These are phyloP conservation scores for Saccharomycopsis guyanensis DNA, from an alignment of 805 yeast genomes.

Conservation along the genomic window DNA sequence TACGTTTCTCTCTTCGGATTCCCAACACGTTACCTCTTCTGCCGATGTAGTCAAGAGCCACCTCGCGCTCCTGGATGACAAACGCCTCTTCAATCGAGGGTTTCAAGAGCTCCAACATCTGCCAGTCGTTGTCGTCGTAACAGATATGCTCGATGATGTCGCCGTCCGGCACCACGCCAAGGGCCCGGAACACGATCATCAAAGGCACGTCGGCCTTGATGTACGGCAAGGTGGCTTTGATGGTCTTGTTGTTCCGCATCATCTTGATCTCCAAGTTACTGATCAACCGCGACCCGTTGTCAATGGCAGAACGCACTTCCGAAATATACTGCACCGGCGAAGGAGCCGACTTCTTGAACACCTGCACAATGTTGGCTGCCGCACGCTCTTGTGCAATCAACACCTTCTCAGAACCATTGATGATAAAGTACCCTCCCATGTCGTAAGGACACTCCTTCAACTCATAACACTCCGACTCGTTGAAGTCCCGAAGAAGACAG, in stretches of 20 bases:
- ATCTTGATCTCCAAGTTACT: constrained; percentile 91
- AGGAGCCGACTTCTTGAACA: constrained; percentile 94
- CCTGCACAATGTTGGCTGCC: constrained; percentile 98
- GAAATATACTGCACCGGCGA: constrained; percentile 95
- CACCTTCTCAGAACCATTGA: constrained; percentile 97
- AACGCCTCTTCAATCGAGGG: constrained; percentile 99
- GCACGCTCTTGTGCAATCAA: constrained; percentile 97
- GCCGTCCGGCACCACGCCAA: constrained; percentile 98
- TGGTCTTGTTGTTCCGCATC: constrained; percentile 80
- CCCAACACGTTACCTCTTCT: constrained; percentile 97
- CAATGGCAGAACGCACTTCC: constrained; percentile 93
- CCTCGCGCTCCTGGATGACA: constrained; percentile 95
- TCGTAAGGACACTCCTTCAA: constrained; percentile 98
- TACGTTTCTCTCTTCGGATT: constrained; percentile 94
- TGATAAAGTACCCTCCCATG: constrained; percentile 99
- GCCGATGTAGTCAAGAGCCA: constrained; percentile 95
- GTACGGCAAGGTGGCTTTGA: constrained; percentile 93
- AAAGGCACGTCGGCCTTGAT: constrained; percentile 96
- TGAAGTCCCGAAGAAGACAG: constrained; percentile 83
- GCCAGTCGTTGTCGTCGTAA: constrained; percentile 97
- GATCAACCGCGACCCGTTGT: constrained; percentile 93
- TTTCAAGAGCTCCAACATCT: constrained; percentile 97
- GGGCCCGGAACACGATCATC: constrained; percentile 93
- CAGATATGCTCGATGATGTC: constrained; percentile 97
- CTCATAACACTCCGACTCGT: constrained; percentile 90